phyloP scores from a whole-genome alignment of 257 asterid genomes.

The Verbena officinalis region DNA sequence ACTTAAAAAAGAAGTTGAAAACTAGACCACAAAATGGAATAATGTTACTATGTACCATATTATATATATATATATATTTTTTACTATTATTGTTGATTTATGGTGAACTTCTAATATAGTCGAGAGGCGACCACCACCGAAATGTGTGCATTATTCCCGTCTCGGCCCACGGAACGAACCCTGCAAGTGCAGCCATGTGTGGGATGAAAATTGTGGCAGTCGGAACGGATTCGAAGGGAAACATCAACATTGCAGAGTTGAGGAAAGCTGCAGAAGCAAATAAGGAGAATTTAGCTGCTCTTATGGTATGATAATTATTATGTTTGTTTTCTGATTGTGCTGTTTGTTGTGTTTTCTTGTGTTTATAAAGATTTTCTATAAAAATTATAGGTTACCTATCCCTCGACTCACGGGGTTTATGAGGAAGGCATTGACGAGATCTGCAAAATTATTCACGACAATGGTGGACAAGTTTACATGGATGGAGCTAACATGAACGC shows the following conservation, averaged over 20 bases:
- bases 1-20: not conserved
- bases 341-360: constrained; percentile 4
- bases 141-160: constrained; percentile 97
- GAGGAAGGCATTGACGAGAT: constrained; percentile 99
- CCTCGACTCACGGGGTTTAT: constrained; percentile 98
- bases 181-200: constrained; percentile 99
- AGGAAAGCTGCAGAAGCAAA: constrained; percentile 84
- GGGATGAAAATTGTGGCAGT: constrained; percentile 98
- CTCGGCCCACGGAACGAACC: constrained; percentile 99
- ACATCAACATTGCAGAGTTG: constrained; percentile 89
- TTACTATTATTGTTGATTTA: constrained; percentile 10
- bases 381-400: constrained; percentile 88
- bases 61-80: not conserved
- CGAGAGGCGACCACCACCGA: constrained; percentile 97
- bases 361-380: constrained; percentile 1
- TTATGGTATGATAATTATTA: constrained; percentile 61
- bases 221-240: constrained; percentile 98
- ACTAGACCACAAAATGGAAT: too few relatives aligned
- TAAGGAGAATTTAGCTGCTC: constrained; percentile 84
- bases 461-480: constrained; percentile 99
- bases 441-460: constrained; percentile 92
- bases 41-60: not conserved
- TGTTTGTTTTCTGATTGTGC: constrained; percentile 3
- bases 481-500: constrained; percentile 99
- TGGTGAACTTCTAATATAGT: constrained; percentile 46